Conservation (phyloP, 2,329 filamentous ascomycete genomes). For the Colletotrichum salicis region DNA sequence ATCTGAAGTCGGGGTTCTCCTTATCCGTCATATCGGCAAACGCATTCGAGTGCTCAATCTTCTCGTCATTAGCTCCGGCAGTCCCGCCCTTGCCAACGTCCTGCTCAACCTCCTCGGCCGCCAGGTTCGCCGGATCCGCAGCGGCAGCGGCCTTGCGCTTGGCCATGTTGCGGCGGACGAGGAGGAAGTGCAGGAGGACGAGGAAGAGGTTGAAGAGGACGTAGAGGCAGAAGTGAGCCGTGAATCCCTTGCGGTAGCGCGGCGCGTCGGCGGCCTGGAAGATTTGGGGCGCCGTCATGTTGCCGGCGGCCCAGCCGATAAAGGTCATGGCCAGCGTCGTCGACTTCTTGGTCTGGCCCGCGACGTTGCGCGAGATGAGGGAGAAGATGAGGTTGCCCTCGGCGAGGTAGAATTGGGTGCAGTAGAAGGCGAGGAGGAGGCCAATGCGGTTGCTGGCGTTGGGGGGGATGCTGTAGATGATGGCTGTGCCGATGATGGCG, state of each 20-base stretch:
- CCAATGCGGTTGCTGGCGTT: slow-evolving; percentile 46
- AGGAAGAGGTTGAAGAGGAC: slow-evolving; percentile 46
- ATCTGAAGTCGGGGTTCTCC: slow-evolving; percentile 37
- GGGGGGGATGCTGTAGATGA: slow-evolving; percentile 50
- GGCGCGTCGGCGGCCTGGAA: slow-evolving; percentile 69
- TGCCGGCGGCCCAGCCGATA: slow-evolving; percentile 53
- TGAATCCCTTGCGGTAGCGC: slow-evolving; percentile 56
- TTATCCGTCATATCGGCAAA: slow-evolving; percentile 38
- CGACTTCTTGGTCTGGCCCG: slow-evolving; percentile 74
- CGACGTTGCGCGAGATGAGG: slow-evolving; percentile 77
- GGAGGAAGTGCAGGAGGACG: slow-evolving; percentile 39
- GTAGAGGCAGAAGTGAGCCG: slow-evolving; percentile 48
- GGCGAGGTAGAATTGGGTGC: slow-evolving; percentile 55
- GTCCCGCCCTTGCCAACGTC: not conserved
- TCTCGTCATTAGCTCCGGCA: slow-evolving; percentile 16
- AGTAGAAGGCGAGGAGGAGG: slow-evolving; percentile 53
- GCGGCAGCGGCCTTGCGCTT: slow-evolving; percentile 27
- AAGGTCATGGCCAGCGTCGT: slow-evolving; percentile 63
- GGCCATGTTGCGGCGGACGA: slow-evolving; percentile 39
- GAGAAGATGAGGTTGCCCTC: slow-evolving; percentile 66
- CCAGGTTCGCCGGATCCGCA: not conserved
- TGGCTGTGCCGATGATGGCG: slow-evolving; percentile 47
- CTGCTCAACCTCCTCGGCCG: slow-evolving; percentile 4
- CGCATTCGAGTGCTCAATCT: slow-evolving; percentile 35
- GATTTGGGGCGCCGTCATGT: slow-evolving; percentile 74